Percentiles rank a stretch among this genome's conserved stretches.
Evolutionary conservation across 2,329 filamentous ascomycete species (phyloP).

Genomic region (Penicillium frequentans): DNA sequence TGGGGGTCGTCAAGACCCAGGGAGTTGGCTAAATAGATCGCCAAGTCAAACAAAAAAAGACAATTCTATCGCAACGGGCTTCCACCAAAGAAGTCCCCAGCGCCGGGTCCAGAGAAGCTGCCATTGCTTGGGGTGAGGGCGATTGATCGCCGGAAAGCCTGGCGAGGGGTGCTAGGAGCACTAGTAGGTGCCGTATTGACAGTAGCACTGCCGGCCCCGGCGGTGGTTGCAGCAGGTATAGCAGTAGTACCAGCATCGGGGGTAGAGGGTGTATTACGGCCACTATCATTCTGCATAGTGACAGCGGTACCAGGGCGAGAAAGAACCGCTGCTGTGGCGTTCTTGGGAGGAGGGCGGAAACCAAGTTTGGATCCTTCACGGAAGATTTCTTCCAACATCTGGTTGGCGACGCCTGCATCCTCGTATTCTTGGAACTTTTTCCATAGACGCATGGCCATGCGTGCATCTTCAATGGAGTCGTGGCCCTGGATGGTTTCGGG

Average conservation of each 20-base stretch:
- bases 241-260: constrained; percentile 32
- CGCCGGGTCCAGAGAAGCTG: constrained; percentile 38
- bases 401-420: constrained; percentile 78
- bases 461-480: constrained; percentile 92
- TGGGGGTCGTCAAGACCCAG: neutral
- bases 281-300: constrained; percentile 39
- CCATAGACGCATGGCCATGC: constrained; percentile 85
- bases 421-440: constrained; percentile 87
- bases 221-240: constrained; percentile 2
- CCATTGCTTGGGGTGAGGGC: constrained; percentile 45
- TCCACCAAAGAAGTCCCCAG: constrained; percentile 40
- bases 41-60: neutral
- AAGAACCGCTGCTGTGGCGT: constrained; percentile 31
- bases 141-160: constrained; percentile 43
- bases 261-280: constrained; percentile 44
- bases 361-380: constrained; percentile 59
- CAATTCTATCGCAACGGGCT: constrained; percentile 38
- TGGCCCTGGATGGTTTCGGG: constrained; percentile 55
- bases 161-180: constrained; percentile 42
- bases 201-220: constrained; percentile 6
- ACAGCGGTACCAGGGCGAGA: constrained; percentile 42
- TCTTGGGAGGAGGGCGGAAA: constrained; percentile 56
- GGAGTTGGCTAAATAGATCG: neutral
- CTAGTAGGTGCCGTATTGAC: constrained; percentile 22
- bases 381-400: constrained; percentile 87